phyloP scores from a whole-genome alignment of 352 stramenopile species.

The Pythium angustatum region DNA sequence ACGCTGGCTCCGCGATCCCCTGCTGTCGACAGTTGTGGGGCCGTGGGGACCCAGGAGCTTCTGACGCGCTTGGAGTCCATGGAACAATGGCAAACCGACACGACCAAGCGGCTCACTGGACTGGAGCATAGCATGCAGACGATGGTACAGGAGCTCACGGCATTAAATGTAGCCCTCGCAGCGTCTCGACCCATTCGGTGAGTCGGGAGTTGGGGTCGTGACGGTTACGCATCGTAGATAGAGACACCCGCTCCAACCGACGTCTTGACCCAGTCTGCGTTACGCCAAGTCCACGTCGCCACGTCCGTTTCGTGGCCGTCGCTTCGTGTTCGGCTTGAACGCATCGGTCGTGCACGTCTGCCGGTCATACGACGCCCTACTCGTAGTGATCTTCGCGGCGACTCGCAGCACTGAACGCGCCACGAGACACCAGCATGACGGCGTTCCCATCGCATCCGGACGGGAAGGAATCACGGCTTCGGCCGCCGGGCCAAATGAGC shows the following conservation, averaged over 20 bases:
- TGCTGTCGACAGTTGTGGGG: not conserved
- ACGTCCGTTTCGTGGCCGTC: not conserved
- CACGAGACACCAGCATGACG: not conserved
- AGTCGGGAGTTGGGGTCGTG: too few relatives aligned
- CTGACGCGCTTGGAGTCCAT: constrained; percentile 5
- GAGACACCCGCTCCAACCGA: too few relatives aligned
- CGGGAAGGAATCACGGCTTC: constrained; percentile 16
- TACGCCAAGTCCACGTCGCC: too few relatives aligned
- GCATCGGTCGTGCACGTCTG: too few relatives aligned
- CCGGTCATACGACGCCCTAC: too few relatives aligned
- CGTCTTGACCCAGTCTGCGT: too few relatives aligned
- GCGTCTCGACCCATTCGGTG: too few relatives aligned
- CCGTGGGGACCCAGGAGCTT: constrained; percentile 5
- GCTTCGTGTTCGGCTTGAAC: too few relatives aligned
- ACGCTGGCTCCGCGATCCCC: not conserved
- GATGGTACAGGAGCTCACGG: constrained; percentile 9
- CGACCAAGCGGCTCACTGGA: not conserved
- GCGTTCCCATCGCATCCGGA: not conserved
- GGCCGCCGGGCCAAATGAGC: constrained; percentile 26
- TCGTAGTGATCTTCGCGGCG: too few relatives aligned
- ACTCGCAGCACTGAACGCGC: too few relatives aligned
- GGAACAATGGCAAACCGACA: constrained; percentile 18
- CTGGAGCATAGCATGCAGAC: constrained; percentile 14
- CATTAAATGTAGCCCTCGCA: too few relatives aligned
- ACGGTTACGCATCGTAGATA: too few relatives aligned